Conservation (phyloP, 345 rosid genomes). For the Corchorus capsularis region DNA sequence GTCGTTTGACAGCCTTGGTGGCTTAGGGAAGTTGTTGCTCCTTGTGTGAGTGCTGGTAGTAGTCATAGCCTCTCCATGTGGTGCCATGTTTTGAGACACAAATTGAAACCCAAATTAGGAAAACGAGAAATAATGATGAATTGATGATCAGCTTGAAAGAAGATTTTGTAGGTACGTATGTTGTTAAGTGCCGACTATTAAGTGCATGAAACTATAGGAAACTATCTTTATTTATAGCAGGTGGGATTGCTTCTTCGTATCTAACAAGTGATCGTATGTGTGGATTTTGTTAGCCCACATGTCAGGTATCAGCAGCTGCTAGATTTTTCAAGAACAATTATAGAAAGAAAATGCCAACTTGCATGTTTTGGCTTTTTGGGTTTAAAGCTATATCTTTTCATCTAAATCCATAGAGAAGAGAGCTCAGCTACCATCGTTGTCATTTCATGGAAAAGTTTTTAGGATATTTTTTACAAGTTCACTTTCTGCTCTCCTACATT, state of each 20-base stretch:
- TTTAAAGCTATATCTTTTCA: not conserved
- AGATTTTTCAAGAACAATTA: constrained; percentile 37
- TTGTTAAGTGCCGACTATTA: not conserved
- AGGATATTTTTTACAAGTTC: not conserved
- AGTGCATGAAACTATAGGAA: not conserved
- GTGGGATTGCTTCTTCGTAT: constrained; percentile 5
- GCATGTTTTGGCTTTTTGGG: not conserved
- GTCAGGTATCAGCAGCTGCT: constrained; percentile 35
- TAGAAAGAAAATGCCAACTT: not conserved
- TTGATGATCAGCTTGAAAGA: too few species aligned
- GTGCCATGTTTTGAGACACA: constrained; percentile 47
- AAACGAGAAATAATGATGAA: too few species aligned
- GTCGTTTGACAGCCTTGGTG: constrained; percentile 52
- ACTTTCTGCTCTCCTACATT: not conserved
- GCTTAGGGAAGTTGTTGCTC: constrained; percentile 47
- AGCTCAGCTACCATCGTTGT: not conserved
- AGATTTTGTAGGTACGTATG: too few species aligned
- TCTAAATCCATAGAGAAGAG: not conserved
- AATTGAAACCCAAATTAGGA: not conserved
- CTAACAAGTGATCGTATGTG: constrained; percentile 23
- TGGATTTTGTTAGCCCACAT: constrained; percentile 42
- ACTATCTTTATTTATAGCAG: constrained; percentile 31
- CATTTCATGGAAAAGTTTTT: constrained; percentile 10
- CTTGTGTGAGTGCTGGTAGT: constrained; percentile 25
- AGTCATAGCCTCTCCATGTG: constrained; percentile 52